Evolutionary conservation across 2,329 filamentous ascomycete genomes (phyloP), one percentile per base, ranked within the genome.

Genomic region (Thielaviopsis musarum): DNA sequence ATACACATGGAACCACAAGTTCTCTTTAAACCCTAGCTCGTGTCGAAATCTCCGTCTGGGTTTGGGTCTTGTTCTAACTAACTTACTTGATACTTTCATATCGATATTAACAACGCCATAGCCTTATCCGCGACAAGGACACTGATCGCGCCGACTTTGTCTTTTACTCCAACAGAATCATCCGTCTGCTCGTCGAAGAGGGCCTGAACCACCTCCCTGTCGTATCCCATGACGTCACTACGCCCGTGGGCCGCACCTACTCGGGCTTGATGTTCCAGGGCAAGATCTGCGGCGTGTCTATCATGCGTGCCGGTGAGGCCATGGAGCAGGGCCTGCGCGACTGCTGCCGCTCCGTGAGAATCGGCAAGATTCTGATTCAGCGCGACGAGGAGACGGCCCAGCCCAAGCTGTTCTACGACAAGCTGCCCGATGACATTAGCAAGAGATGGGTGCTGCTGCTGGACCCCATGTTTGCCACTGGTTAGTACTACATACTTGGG

Each of bases 401-500:
- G 74, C 93, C 93, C 13, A 93, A 90, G 71, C 79, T 98, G 12
- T 98, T 97, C 72, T 98, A 97, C 72, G 91, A 97, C 67, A 98
- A 98, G 75, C 79, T 98, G 45, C 93, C 93, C 6, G 85, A 89
- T 69, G 93, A 98, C 69, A 96, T 98, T 70, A 82, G 87, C 24
- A 81, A 91, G 59, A 78, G 93, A 70, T 98, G 93, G 91, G 91
- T 96, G 41, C 75, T 98, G 62, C 76, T 98, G 52, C 74, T 98
- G 53, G 93, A 98, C 69, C 93, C 93, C n/a, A 98, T 98, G 93
- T 91, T 98, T 73, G 93, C 93, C 61, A 98, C 93, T 65, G 91
- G 89, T 91, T 73, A 67, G 77, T 54, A 28, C 34, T 52, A 54
- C 30, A 34, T 10, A 12, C 30, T 34, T 34, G 30, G 17, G 7